These are phyloP conservation scores for Puccinia novopanici DNA, from an alignment of 1,284 basidiomycete species.

Conservation along the genomic window DNA sequence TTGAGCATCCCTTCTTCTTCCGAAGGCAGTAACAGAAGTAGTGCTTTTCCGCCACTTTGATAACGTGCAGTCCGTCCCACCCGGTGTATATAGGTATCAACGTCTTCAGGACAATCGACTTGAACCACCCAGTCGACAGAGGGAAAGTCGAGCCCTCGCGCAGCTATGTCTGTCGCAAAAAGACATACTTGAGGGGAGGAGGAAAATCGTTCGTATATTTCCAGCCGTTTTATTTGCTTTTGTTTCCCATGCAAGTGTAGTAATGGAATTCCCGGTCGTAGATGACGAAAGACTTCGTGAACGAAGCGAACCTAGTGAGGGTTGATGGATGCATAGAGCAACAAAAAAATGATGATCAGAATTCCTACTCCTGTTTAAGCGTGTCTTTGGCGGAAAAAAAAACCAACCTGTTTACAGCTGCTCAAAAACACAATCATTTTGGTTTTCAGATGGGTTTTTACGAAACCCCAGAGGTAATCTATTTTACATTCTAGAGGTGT, in stretches of 20 bases:
- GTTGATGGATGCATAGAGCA: neutral
- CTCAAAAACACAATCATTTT: conserved; percentile 95
- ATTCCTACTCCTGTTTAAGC: neutral
- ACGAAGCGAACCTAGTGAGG: conserved; percentile 75
- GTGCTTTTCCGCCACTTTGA: conserved; percentile 80
- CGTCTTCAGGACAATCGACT: conserved; percentile 94
- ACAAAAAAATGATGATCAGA: neutral
- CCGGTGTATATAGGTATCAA: conserved; percentile 96
- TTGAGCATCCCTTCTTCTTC: conserved; percentile 87
- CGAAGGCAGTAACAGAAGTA: conserved; percentile 81
- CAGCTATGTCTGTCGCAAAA: conserved; percentile 96
- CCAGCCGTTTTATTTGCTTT: conserved; percentile 84
- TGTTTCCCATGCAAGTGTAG: conserved; percentile 95
- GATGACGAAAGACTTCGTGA: conserved; percentile 91
- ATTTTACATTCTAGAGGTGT: conserved; percentile 84
- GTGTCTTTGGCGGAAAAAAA: neutral
- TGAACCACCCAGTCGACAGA: conserved; percentile 97
- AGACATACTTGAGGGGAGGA: conserved; percentile 76
- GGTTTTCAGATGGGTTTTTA: conserved; percentile 87
- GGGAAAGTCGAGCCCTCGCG: conserved; percentile 94
- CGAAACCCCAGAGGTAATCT: conserved; percentile 88
- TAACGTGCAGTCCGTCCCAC: conserved; percentile 95
- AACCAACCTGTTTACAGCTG: conserved; percentile 77
- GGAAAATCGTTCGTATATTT: conserved; percentile 79
- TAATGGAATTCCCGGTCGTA: conserved; percentile 88